Evolutionary conservation across 495 filamentous ascomycete species (phyloP).

Genomic region (Monascus purpureus): DNA sequence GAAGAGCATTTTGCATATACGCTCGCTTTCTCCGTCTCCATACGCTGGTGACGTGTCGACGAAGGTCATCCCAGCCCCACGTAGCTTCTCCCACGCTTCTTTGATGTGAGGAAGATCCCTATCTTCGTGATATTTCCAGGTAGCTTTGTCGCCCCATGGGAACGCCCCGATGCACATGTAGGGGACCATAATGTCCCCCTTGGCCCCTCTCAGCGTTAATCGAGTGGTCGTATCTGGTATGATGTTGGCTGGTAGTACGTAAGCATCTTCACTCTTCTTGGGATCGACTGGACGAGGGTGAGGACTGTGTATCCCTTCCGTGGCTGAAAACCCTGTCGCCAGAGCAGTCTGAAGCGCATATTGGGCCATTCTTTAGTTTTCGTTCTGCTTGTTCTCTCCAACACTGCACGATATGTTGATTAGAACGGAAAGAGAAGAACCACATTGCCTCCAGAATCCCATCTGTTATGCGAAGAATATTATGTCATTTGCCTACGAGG

Average conservation of each 20-base stretch:
- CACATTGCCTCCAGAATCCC: no score
- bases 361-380: no score
- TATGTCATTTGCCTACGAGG: no score
- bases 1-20: conserved; percentile 20
- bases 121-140: conserved; percentile 17
- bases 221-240: conserved; percentile 9
- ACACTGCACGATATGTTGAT: no score
- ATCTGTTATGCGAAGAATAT: no score
- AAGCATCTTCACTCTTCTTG: conserved; percentile 7
- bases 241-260: conserved; percentile 9
- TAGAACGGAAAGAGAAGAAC: no score
- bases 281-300: conserved; percentile 13
- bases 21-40: conserved; percentile 24
- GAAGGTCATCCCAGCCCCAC: conserved; percentile 17
- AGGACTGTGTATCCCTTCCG: conserved; percentile 16
- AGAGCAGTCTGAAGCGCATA: conserved; percentile 23
- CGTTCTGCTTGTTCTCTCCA: no score
- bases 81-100: conserved; percentile 19
- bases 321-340: conserved; percentile 20
- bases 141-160: conserved; percentile 30
- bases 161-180: conserved; percentile 24
- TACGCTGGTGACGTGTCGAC: conserved; percentile 29
- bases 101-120: conserved; percentile 16
- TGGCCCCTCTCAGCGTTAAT: conserved; percentile 5
- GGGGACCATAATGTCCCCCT: conserved; percentile 14